Conservation (phyloP, 2,329 filamentous ascomycete species). For the Penicillium polonicum region DNA sequence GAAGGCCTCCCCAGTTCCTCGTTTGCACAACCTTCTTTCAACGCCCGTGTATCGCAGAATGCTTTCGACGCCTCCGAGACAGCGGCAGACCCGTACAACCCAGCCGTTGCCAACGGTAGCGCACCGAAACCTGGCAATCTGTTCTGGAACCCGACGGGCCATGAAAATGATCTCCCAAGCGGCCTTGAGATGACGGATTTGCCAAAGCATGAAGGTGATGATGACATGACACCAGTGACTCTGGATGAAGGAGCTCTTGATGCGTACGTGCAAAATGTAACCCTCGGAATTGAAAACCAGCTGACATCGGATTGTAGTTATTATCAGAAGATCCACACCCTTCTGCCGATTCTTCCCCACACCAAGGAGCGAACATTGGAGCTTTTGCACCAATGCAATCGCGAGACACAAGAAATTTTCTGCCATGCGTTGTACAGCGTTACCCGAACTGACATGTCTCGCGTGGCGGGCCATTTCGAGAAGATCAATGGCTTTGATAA, state of each 20-base stretch:
- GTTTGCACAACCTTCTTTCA: slow-evolving; percentile 43
- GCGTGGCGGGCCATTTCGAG: slow-evolving; percentile 35
- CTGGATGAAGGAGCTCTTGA: slow-evolving; percentile 43
- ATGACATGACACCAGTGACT: slow-evolving; percentile 37
- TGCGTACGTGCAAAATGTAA: slow-evolving; percentile 31
- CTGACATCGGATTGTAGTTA: slow-evolving; percentile 34
- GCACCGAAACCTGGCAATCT: slow-evolving; percentile 38
- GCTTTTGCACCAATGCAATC: slow-evolving; percentile 41
- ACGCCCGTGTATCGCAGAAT: slow-evolving; percentile 35
- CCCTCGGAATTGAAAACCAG: background rate
- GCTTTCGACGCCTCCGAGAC: slow-evolving; percentile 37
- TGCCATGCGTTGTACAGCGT: slow-evolving; percentile 41
- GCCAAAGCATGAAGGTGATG: slow-evolving; percentile 33
- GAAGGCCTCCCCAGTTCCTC: slow-evolving; percentile 45
- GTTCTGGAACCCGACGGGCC: slow-evolving; percentile 39
- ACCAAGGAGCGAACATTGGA: slow-evolving; percentile 39
- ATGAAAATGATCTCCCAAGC: slow-evolving; percentile 33
- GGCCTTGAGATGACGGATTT: slow-evolving; percentile 35
- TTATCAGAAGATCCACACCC: slow-evolving; percentile 42
- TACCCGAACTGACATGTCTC: slow-evolving; percentile 39
- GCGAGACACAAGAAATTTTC: slow-evolving; percentile 43
- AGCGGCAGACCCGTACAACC: slow-evolving; percentile 32
- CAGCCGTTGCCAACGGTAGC: slow-evolving; percentile 38
- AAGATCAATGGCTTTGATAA: slow-evolving; percentile 40
- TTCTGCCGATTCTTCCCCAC: slow-evolving; percentile 44